Evolutionary conservation across 2,329 filamentous ascomycete genomes (phyloP), one percentile per base, ranked within the genome.

Genomic region (Scedosporium apiospermum): DNA sequence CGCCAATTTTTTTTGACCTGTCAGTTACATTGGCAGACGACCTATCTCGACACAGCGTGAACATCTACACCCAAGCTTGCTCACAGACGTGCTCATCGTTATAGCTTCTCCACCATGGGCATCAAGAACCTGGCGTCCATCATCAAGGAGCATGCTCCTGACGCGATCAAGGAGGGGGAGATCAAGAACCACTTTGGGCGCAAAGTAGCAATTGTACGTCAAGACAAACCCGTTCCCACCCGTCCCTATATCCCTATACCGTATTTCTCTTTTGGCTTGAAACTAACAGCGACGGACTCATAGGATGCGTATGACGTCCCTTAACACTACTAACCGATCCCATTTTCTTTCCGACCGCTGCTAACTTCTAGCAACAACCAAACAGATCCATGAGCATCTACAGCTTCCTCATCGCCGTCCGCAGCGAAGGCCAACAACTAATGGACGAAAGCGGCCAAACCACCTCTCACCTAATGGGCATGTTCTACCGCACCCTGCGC

Each of bases 111-210:
- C 23, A 18, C 53, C 53, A 87, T 86, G 81, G 82, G 84, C 75
- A 88, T 88, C 69, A 88, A 87, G 80, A 85, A 90, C 69, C 83
- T 95, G 53, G 91, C 88, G 74, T 82, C 85, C 67, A 88, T 95
- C 74, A 91, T 95, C 76, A 89, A 90, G 71, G 93, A 97, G 72
- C 89, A 98, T 78, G 90, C 92, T 67, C 95, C 95, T n/a, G 90
- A 93, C 77, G 89, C 95, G 41, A 85, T 97, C 81, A 98, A 97
- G 77, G 89, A 92, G 72, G 91, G 95, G 65, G 95, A 99, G 73
- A 99, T 99, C 82, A 99, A 99, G 79, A 93, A 93, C 69, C 95
- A 99, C 68, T 99, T 99, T 73, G 95, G 95, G 66, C 90, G 95
- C 74, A 99, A 99, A 78, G 93, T 99, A 65, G 93, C 93, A 61